Evolutionary conservation across 176 grass and related monocot species (phyloP).

Genomic region (Aegilops umbellulata): DNA sequence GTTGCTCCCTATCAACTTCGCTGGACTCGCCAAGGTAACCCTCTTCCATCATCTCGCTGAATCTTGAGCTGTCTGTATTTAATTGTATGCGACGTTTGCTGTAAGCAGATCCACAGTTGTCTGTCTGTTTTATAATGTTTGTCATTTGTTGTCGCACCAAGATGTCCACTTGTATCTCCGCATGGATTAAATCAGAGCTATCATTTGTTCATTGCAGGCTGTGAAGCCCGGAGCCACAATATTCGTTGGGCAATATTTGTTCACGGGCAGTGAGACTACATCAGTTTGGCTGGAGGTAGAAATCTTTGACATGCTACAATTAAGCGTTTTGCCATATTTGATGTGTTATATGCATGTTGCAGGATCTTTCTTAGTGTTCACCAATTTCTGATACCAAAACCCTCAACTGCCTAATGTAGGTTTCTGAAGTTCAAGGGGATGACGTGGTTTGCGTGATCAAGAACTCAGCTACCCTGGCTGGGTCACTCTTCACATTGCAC

Average conservation of each 20-base stretch:
- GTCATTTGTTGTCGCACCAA: not conserved
- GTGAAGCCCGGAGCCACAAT: constrained; percentile 86
- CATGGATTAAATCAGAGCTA: not conserved
- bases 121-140: too few relatives aligned
- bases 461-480: constrained; percentile 84
- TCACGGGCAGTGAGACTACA: constrained; percentile 99
- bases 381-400: constrained; percentile 11
- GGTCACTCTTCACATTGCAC: constrained; percentile 90
- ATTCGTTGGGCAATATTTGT: constrained; percentile 98
- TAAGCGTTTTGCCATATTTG: not conserved
- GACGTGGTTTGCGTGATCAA: constrained; percentile 91
- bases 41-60: not conserved
- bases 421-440: constrained; percentile 87
- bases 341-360: not conserved
- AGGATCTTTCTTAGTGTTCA: not conserved
- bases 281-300: constrained; percentile 97
- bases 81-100: not conserved
- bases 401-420: constrained; percentile 42
- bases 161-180: not conserved
- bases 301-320: not conserved
- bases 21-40: constrained; percentile 67
- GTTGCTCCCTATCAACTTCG: constrained; percentile 94
- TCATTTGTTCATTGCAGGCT: constrained; percentile 45
- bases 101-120: not conserved
- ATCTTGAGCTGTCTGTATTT: constrained; percentile 27